Base-by-base conservation (phyloP, 768 basidiomycete species). In the Filobasidium wieringae region DNA sequence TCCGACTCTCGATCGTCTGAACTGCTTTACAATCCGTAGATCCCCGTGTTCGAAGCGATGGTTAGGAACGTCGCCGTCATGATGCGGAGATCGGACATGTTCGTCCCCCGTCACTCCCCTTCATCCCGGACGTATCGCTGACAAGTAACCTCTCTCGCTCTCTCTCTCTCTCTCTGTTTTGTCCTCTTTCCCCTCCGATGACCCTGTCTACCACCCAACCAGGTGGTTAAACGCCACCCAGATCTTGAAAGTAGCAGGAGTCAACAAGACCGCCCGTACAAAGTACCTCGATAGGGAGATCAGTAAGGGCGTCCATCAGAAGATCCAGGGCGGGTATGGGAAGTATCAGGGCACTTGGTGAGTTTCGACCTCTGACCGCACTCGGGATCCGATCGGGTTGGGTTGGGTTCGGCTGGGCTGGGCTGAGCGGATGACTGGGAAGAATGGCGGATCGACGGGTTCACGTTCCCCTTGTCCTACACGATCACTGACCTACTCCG, bases 261-360 rank as follows among this genome's bases (percentile, higher is more conserved):
- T 97, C 61, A 90, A 93, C 77, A 99, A 99, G 75, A 91, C 91
- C 0, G 82, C 86, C 41, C 81, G 95, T 37, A 96, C 93, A 15
- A 96, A 96, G 80, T 95, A 97, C 45, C 66, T 77, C 31, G 77
- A 97, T 79, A 95, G 92, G 74, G 93, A 99, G 77, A 89, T 99
- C 62, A 80, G 92, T n/a, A 63, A 87, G 57, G 91, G 90, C 47
- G 85, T 86, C 74, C 89, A 95, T 74, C 93, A 99, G 75, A 97
- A 97, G 72, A 89, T 99, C 5, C 95, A 97, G 74, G 95, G 95
- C 36, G 95, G 95, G 30, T 97, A 97, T 71, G 95, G 95, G 26
- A 93, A 96, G 77, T 99, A 96, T 72, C 95, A 99, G 74, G 95
- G 95, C 63, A 97, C 93, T 57, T 99, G 95, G 93, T 93, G 68